Percentiles rank a stretch among this genome's conserved stretches.
Conservation (phyloP, 225 moss, liverwort and hornwort genomes). For the Pleurozium schreberi region DNA sequence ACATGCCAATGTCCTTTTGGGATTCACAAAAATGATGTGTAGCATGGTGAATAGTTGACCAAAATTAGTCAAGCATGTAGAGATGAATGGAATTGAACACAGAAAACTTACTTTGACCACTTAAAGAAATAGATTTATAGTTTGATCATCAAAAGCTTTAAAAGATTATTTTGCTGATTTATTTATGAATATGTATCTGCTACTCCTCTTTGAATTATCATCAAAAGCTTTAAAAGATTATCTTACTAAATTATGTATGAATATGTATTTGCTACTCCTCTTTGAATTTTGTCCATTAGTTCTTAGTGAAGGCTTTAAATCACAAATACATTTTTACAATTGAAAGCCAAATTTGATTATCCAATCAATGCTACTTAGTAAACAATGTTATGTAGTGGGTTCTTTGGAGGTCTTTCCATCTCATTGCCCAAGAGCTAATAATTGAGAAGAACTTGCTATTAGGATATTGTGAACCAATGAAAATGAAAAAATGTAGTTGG, state of each 20-base stretch:
- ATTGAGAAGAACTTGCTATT: background rate
- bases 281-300: background rate
- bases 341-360: background rate
- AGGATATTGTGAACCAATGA: background rate
- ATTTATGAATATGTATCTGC: background rate
- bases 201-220: accelerated
- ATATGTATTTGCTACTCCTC: background rate
- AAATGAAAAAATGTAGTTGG: background rate
- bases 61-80: background rate
- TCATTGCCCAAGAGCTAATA: background rate
- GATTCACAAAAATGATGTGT: background rate
- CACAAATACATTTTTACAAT: background rate
- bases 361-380: background rate
- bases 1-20: accelerated
- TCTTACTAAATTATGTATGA: no score
- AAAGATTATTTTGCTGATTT: background rate
- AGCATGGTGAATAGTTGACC: background rate
- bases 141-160: background rate
- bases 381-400: no score
- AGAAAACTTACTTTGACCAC: no score
- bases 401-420: background rate
- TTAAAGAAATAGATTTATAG: background rate
- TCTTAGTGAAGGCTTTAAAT: background rate
- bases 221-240: no score
- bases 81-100: background rate